A percentile compares a stretch with the other conserved stretches of the same genome.
Evolutionary conservation across 2,329 filamentous ascomycete genomes (phyloP).

Genomic region (Trichophyton mentagrophytes): DNA sequence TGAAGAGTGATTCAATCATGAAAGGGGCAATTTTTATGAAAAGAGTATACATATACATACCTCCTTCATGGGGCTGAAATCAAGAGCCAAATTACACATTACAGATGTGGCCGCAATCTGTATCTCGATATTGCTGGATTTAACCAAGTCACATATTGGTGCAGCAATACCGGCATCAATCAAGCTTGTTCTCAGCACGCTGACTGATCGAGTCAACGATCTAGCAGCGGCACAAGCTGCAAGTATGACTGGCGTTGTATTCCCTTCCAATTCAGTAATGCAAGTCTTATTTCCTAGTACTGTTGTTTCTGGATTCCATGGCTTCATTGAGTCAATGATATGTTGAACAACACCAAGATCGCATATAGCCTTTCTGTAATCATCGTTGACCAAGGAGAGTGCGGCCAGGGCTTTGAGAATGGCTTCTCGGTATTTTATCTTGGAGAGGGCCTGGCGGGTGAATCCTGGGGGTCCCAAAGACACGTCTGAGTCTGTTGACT

Average conservation of each 20-base stretch:
- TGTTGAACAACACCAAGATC: constrained; percentile 68
- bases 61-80: constrained; percentile 83
- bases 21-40: no score
- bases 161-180: constrained; percentile 73
- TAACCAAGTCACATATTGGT: constrained; percentile 63
- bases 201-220: constrained; percentile 73
- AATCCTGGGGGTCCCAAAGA: constrained; percentile 50
- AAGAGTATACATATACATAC: constrained; percentile 40
- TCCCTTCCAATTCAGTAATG: constrained; percentile 49
- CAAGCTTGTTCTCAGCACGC: constrained; percentile 68
- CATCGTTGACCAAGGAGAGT: constrained; percentile 66
- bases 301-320: constrained; percentile 28
- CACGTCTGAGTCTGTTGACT: constrained; percentile 24
- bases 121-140: constrained; percentile 61
- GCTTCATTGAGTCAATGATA: constrained; percentile 69
- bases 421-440: constrained; percentile 62
- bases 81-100: constrained; percentile 71
- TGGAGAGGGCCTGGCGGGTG: constrained; percentile 50
- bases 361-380: constrained; percentile 69
- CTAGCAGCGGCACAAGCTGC: constrained; percentile 73
- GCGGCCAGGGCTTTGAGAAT: constrained; percentile 70
- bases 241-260: constrained; percentile 64
- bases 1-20: no score
- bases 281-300: constrained; percentile 18
- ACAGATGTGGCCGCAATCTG: constrained; percentile 75